Base-by-base conservation (phyloP, 78 protist species). In the Polysphondylium violaceum region DNA sequence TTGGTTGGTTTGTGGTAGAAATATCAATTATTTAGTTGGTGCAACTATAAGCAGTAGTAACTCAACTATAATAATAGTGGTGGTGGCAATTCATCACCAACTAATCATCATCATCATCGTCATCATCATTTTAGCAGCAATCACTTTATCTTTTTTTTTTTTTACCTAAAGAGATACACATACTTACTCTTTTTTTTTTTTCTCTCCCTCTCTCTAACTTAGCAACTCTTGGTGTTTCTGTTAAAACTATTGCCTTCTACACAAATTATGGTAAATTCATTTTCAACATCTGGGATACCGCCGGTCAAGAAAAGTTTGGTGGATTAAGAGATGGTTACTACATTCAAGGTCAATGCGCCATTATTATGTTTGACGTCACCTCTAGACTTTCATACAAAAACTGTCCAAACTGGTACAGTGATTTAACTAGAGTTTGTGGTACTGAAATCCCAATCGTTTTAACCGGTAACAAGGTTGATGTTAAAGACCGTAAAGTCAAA, bases 271-370 rank as follows among this genome's bases (percentile, higher is more conserved):
- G 99, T 53, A 74, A 65, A 38, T 85, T 99, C 71, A 1, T 29
- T 35, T 98, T 99, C 97, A 97, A 98, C 94, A 96, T 95, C 51
- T 99, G 99, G 99, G 99, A 99, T 87, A 99, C 99, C 4, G 99
- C 99, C 16, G 99, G 99, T n/a, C 99, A 98, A 95, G 99, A 99
- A 95, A 97, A 97, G 95, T 99, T 98, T 75, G 99, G 99, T 12
- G 99, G 99, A 23, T 93, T 99, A 29, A 97, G 99, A 60, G 99
- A 98, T 68, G 99, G 99, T 38, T 98, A 98, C 95, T 99, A 98
- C 21, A 91, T 95, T 71, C 95, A 98, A 69, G 99, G 99, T 43
- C 95, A 98, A 68, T 92, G 98, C 72, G 99, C 99, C 64, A 98
- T 99, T 85, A 97, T 99, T 94, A 98, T 99, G 99, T 99, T 99